Base-by-base conservation (phyloP, 2,329 filamentous ascomycete genomes). In the Xylariales sp. region DNA sequence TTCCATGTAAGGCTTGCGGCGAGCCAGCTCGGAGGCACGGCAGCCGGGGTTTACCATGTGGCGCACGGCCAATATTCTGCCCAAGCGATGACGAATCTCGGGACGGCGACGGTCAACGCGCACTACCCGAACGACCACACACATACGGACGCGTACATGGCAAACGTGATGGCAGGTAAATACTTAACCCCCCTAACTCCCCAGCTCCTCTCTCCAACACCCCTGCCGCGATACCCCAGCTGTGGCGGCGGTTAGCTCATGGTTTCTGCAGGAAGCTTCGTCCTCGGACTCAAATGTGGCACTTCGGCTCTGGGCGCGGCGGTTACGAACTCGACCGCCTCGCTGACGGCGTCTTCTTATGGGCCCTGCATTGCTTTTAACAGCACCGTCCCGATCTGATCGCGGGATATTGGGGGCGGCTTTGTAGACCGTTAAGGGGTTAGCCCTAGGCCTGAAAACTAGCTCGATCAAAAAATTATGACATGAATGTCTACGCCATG, bases 61-160 rank as follows among this genome's bases (percentile, higher is more conserved):
- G 85, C 89, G 34, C 89, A 91, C 72, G 85, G 86, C n/a, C 80
- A 81, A 45, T 89, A 89, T 71, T 83, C 84, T 5, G 87, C 85
- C 3, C 82, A 84, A 69, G 83, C 82, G 46, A 89, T 85, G 75
- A 75, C 84, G 75, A 79, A 80, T 14, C 73, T 89, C 53, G 87
- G 88, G 0, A 79, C 78, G 48, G 67, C 78, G 0, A 81, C 79
- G 3, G 86, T 89, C 32, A 83, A 89, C 75, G 78, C 80, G 0
- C 81, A 84, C 69, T 91, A 84, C 68, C 86, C 88, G 0, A 82
- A 82, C 23, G 88, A 90, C 71, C 88, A 91, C 76, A 91, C 88
- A 0, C 89, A 90, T 75, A 90, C 88, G 1, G 85, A 83, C 59
- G 80, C 86, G 0, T 80, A 78, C 34, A 85, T 87, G n/a, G 87